Conservation (phyloP, 345 rosid species). For the Combretum micranthum region DNA sequence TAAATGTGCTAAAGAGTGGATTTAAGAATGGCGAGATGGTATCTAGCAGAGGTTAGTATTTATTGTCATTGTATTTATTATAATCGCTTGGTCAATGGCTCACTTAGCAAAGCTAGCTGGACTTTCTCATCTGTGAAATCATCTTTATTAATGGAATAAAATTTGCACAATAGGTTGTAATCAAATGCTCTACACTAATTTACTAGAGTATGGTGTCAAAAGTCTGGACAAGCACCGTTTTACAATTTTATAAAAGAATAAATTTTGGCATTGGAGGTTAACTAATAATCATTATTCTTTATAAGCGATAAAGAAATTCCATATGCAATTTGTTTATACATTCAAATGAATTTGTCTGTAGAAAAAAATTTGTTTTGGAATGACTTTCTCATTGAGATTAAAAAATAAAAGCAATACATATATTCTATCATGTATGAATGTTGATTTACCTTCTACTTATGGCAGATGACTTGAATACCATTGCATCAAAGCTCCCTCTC, state of each 20-base stretch:
- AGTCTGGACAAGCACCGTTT: too few species aligned
- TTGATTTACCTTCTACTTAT: conserved; percentile 6
- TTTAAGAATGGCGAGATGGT: conserved; percentile 26
- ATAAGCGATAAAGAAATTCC: too few species aligned
- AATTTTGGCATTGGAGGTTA: too few species aligned
- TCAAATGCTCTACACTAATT: too few species aligned
- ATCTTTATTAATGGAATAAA: neutral
- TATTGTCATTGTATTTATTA: conserved; percentile 4
- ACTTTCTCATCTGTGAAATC: neutral
- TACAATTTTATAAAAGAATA: too few species aligned
- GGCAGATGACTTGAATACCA: conserved; percentile 33
- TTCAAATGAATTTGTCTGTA: too few species aligned
- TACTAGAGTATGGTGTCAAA: too few species aligned
- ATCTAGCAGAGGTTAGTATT: conserved; percentile 36
- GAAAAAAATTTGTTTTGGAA: too few species aligned
- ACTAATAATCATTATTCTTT: too few species aligned
- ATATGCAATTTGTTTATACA: too few species aligned
- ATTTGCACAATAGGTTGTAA: neutral
- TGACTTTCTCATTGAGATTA: neutral
- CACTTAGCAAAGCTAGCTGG: conserved; percentile 6
- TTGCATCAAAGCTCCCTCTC: conserved; percentile 35
- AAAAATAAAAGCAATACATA: conserved; percentile 1
- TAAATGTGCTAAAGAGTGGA: conserved; percentile 30
- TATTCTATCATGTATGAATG: neutral
- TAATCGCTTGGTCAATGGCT: neutral